Conservation (phyloP, 2,329 filamentous ascomycete genomes). For the Epichloe festucae region DNA sequence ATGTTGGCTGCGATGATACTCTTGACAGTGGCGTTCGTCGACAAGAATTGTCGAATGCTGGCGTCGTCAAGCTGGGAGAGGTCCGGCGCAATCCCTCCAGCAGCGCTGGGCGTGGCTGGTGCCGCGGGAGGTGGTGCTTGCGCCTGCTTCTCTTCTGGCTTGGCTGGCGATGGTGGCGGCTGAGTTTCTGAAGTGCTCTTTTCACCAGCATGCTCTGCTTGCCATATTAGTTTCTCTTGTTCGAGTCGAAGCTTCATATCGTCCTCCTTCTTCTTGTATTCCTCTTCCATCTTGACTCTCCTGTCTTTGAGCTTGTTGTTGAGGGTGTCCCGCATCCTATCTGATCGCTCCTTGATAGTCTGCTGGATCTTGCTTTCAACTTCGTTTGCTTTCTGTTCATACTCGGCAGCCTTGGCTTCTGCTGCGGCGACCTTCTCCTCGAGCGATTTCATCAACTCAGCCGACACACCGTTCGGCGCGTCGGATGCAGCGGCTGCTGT, state of each 20-base stretch:
- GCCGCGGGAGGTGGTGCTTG: conserved; percentile 9
- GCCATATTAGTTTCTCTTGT: conserved; percentile 50
- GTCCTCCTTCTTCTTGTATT: conserved; percentile 40
- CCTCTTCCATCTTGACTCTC: conserved; percentile 36
- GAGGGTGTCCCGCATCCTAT: conserved; percentile 55
- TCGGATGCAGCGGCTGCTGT: not conserved
- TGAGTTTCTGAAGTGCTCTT: conserved; percentile 12
- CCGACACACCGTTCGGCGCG: conserved; percentile 26
- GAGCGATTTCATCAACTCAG: conserved; percentile 46
- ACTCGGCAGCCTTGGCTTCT: conserved; percentile 49
- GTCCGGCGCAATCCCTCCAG: conserved; percentile 24
- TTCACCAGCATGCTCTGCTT: conserved; percentile 34
- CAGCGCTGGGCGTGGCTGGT: conserved; percentile 22
- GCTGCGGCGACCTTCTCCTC: conserved; percentile 49
- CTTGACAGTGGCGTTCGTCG: conserved; percentile 43
- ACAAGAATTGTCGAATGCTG: conserved; percentile 43
- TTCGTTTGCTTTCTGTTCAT: conserved; percentile 49
- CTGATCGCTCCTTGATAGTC: conserved; percentile 51
- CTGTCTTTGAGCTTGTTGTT: conserved; percentile 61
- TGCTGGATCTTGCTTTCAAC: conserved; percentile 49
- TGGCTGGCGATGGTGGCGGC: conserved; percentile 25
- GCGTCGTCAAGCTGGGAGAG: conserved; percentile 39
- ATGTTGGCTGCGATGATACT: conserved; percentile 48
- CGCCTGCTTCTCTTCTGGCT: conserved; percentile 16
- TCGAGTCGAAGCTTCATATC: conserved; percentile 44